Evolutionary conservation across 2,329 filamentous ascomycete species (phyloP).

Genomic region (Aspergillus brunneoviolaceus): DNA sequence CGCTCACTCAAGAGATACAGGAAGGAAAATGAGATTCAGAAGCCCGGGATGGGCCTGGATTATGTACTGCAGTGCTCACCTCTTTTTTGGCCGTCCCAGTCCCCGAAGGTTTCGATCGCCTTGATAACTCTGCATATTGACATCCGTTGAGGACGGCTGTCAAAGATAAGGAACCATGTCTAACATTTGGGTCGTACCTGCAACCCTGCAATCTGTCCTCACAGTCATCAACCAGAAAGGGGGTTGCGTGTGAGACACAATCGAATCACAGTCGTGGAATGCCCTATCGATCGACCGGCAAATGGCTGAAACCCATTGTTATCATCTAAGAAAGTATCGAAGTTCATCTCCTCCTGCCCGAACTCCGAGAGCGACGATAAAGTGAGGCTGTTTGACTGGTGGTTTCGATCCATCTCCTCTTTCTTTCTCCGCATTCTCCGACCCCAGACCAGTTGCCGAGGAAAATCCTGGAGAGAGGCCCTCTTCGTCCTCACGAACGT

Average conservation of each 20-base stretch:
- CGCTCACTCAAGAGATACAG: neutral
- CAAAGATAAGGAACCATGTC: neutral
- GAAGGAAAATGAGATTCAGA: neutral
- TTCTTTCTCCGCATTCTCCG: neutral
- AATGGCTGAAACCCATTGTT: neutral
- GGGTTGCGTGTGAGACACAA: neutral
- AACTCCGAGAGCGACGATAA: neutral
- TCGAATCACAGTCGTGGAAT: neutral
- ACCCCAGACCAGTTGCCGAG: neutral
- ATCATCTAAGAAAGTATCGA: neutral
- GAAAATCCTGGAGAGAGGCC: neutral
- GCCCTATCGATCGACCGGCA: too few species aligned
- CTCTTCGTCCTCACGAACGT: too few species aligned
- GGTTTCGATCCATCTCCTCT: neutral
- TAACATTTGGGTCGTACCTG: neutral
- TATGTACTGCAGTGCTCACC: neutral
- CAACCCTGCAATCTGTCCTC: neutral
- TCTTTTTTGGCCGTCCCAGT: neutral
- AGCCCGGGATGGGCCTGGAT: neutral
- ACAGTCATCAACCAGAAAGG: neutral
- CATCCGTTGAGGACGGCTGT: neutral
- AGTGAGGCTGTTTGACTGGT: neutral
- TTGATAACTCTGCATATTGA: neutral
- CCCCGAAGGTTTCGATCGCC: too few species aligned
- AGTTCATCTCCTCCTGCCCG: neutral